Evolutionary conservation across 129 eudicot species (phyloP), one percentile per base, ranked within the genome.

Genomic region (Ambrosia trifida): DNA sequence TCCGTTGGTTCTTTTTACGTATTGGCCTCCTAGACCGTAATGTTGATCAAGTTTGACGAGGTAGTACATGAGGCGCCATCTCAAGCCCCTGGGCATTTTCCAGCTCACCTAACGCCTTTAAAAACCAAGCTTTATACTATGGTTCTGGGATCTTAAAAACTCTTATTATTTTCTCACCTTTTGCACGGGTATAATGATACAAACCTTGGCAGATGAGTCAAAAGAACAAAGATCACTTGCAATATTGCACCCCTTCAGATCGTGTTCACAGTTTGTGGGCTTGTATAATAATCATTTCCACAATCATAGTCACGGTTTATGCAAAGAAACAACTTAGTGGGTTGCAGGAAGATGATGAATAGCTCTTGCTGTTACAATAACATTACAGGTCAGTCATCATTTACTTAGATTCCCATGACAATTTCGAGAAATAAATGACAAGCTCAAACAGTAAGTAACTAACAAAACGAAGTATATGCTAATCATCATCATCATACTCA

Each of bases 181-280:
- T 70, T 74, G 72, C 58, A 87, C 87, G 51, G 95, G 95, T 33
- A 82, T 85, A 74, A 68, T 87, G 76, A 87, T 87, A 16, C 77
- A 81, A 78, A 80, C 90, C 2, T 74, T 87, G 59, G 90, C 87
- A 0, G 81, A 87, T 51, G 87, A 89, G 11, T 77, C 95, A 47
- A 64, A 82, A 11, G 82, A 80, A 24, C 61, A 68, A 30, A 86
- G 74, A 61, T 45, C 78, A 12, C 81, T 87, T 17, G 76, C 89
- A 11, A n/a, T n/a, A n/a, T n/a, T n/a, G n/a, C n/a, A n/a, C 76
- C 78, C 4, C 70, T 70, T 20, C 84, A 82, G 75, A 83, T 87
- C 5, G 77, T 71, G 9, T 67, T 79, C 64, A 87, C 81, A 32
- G 82, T 82, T 47, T 51, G 76, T 28, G 87, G 87, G 11, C 84